phyloP scores from a whole-genome alignment of 2,329 filamentous ascomycete genomes.

The Diaporthe nobilis region DNA sequence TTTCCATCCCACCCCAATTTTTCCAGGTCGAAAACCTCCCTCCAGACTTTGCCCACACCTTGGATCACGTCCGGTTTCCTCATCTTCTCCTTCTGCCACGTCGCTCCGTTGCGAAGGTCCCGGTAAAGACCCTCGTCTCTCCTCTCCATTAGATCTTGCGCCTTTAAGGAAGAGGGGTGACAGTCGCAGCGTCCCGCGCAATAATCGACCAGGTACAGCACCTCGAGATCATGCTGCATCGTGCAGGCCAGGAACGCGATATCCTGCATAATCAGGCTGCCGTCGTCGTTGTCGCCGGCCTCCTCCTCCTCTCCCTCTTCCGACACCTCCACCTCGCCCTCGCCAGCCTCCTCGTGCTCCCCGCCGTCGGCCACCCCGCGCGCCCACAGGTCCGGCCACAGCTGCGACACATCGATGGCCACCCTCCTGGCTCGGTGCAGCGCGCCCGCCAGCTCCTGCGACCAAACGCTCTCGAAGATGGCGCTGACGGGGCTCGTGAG shows the following conservation, averaged over 20 bases:
- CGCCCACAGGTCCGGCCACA: slow-evolving; percentile 35
- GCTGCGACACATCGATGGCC: slow-evolving; percentile 41
- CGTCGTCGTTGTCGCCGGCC: not conserved
- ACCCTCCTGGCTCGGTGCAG: slow-evolving; percentile 41
- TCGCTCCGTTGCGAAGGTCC: slow-evolving; percentile 42
- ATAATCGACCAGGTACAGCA: slow-evolving; percentile 42
- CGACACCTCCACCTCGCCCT: not conserved
- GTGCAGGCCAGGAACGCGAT: slow-evolving; percentile 41
- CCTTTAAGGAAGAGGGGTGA: not conserved
- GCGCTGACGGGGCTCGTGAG: slow-evolving; percentile 32
- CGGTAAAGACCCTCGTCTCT: slow-evolving; percentile 44
- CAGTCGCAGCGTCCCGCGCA: slow-evolving; percentile 27
- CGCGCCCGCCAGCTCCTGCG: slow-evolving; percentile 30
- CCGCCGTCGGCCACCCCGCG: not conserved
- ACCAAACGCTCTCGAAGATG: slow-evolving; percentile 40
- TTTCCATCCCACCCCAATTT: slow-evolving; percentile 49
- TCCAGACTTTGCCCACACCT: slow-evolving; percentile 50
- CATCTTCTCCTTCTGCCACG: slow-evolving; percentile 37
- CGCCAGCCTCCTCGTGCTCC: not conserved
- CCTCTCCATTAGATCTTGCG: slow-evolving; percentile 41
- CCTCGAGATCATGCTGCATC: slow-evolving; percentile 42
- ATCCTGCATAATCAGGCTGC: slow-evolving; percentile 37
- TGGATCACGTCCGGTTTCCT: slow-evolving; percentile 49
- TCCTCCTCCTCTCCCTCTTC: not conserved
- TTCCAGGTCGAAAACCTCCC: slow-evolving; percentile 52